phyloP scores from a whole-genome alignment of 345 rosid species.

The Dipteronia sinensis region DNA sequence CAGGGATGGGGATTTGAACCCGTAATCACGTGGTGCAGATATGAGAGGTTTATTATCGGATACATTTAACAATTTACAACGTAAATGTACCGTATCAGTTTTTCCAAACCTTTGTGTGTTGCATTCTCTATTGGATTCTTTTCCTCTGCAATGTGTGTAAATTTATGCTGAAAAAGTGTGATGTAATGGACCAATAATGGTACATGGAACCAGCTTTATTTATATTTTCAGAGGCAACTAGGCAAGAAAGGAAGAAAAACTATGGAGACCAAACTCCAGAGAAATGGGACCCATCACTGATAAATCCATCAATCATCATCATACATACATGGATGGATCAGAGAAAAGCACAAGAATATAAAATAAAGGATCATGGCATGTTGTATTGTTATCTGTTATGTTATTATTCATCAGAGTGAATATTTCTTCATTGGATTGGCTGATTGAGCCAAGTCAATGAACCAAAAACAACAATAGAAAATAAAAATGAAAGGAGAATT shows the following conservation, averaged over 20 bases:
- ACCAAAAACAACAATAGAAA: constrained; percentile 4
- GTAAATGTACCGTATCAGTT: too few relatives aligned
- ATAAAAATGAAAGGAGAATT: background rate
- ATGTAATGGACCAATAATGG: background rate
- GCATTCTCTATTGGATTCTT: background rate
- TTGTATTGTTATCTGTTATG: background rate
- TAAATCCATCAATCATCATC: constrained; percentile 21
- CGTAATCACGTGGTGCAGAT: too few relatives aligned
- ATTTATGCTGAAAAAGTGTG: background rate
- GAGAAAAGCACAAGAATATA: constrained; percentile 41
- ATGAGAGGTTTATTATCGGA: too few relatives aligned
- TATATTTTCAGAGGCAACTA: background rate
- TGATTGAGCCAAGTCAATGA: constrained; percentile 55
- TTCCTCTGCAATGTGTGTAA: background rate
- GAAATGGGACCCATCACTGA: background rate
- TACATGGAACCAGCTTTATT: background rate
- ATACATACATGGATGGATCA: background rate
- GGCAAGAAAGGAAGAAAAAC: background rate
- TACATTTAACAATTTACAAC: too few relatives aligned
- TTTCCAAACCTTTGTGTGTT: too few relatives aligned
- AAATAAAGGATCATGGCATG: too few relatives aligned
- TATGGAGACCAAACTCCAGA: background rate
- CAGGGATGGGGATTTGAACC: too few relatives aligned
- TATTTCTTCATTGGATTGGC: constrained; percentile 60
- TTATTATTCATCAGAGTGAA: constrained; percentile 77